Percentiles rank a stretch among this genome's conserved stretches.
These are phyloP conservation scores for Alternaria alternata DNA, from an alignment of 2,329 filamentous ascomycete genomes.

Conservation along the genomic window DNA sequence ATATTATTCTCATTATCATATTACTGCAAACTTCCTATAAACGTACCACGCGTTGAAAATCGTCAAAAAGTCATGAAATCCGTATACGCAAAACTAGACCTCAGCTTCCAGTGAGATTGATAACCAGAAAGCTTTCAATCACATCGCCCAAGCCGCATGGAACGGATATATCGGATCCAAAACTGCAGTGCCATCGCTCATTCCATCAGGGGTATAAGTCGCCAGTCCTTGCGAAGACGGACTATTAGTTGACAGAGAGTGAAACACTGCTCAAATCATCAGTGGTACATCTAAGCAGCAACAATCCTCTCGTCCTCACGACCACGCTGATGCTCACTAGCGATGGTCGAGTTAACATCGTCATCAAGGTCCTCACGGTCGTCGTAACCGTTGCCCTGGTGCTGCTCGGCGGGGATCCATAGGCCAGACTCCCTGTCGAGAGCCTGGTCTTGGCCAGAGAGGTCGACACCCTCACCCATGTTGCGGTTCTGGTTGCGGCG, in stretches of 20 bases:
- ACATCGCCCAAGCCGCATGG: slow-evolving; percentile 19
- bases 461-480: slow-evolving; percentile 77
- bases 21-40: slow-evolving; percentile 12
- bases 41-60: slow-evolving; percentile 18
- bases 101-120: slow-evolving; percentile 1
- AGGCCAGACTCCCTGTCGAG: slow-evolving; percentile 78
- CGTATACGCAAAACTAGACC: slow-evolving; percentile 13
- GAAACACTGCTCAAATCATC: slow-evolving; percentile 29
- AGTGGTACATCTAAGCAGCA: slow-evolving; percentile 39
- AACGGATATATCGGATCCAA: slow-evolving; percentile 10
- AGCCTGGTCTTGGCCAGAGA: slow-evolving; percentile 82
- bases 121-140: slow-evolving; percentile 11
- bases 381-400: slow-evolving; percentile 68
- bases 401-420: slow-evolving; percentile 75
- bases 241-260: slow-evolving; percentile 34
- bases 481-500: slow-evolving; percentile 70
- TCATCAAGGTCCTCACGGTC: slow-evolving; percentile 70
- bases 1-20: slow-evolving; percentile 20
- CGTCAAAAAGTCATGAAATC: slow-evolving; percentile 12
- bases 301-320: slow-evolving; percentile 57
- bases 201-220: slow-evolving; percentile 48
- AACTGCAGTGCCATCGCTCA: slow-evolving; percentile 22
- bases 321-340: slow-evolving; percentile 53
- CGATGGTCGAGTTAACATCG: slow-evolving; percentile 56
- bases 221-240: slow-evolving; percentile 30